Conservation (phyloP, 345 rosid genomes). For the Turnera subulata region DNA sequence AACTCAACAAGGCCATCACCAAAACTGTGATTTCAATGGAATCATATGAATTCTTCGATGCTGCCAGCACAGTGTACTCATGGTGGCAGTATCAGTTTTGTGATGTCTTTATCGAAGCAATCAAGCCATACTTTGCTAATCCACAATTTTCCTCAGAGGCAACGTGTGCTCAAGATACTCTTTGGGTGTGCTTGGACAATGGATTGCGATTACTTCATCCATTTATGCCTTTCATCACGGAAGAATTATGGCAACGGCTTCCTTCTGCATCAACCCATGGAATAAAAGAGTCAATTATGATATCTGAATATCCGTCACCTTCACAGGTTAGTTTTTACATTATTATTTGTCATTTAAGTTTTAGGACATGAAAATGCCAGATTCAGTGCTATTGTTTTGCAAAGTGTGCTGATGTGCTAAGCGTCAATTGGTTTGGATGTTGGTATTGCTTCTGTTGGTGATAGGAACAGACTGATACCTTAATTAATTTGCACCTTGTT, state of each 20-base stretch:
- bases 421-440: too few species aligned
- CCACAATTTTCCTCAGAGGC: conserved; percentile 54
- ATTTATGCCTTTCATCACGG: conserved; percentile 90
- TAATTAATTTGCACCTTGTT: not conserved
- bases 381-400: too few species aligned
- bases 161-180: conserved; percentile 55
- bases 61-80: conserved; percentile 66
- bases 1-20: conserved; percentile 63
- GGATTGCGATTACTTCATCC: conserved; percentile 95
- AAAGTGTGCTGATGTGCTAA: too few species aligned
- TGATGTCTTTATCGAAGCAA: conserved; percentile 87
- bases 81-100: conserved; percentile 99
- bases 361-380: too few species aligned
- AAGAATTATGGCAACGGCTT: conserved; percentile 95
- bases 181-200: conserved; percentile 80
- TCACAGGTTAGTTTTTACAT: conserved; percentile 41
- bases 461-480: not conserved
- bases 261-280: conserved; percentile 41
- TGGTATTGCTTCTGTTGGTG: not conserved
- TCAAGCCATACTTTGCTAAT: conserved; percentile 73
- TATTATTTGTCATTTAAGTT: not conserved
- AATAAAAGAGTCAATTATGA: conserved; percentile 72
- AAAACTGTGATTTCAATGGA: conserved; percentile 54
- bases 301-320: conserved; percentile 67
- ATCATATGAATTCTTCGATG: conserved; percentile 74